Evolutionary conservation across 2,329 filamentous ascomycete genomes (phyloP).

Genomic region (Amphichorda felina): DNA sequence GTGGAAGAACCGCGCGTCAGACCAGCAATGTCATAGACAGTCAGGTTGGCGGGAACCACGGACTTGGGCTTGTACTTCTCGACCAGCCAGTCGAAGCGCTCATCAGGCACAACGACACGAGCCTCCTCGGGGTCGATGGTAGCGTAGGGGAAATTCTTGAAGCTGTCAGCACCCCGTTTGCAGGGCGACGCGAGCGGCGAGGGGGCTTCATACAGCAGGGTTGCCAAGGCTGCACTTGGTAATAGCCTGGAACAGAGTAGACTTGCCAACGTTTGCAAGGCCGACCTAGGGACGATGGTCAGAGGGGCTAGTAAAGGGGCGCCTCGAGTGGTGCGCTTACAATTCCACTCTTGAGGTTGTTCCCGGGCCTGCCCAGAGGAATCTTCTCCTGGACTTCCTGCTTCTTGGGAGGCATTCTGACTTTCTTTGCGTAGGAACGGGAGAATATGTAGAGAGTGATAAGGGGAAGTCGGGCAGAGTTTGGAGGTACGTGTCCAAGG

Average conservation of each 20-base stretch:
- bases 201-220: slow-evolving; percentile 61
- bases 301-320: slow-evolving; percentile 4
- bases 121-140: slow-evolving; percentile 99
- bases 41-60: slow-evolving; percentile 90
- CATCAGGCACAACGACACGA: slow-evolving; percentile 92
- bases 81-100: slow-evolving; percentile 89
- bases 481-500: slow-evolving; percentile 31
- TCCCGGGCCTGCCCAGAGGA: slow-evolving; percentile 87
- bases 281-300: slow-evolving; percentile 56
- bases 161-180: slow-evolving; percentile 27
- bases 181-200: slow-evolving; percentile 17
- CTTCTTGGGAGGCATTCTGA: slow-evolving; percentile 97
- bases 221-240: slow-evolving; percentile 96
- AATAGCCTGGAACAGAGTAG: slow-evolving; percentile 98
- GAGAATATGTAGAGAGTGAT: slow-evolving; percentile 30
- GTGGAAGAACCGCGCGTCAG: slow-evolving; percentile 92
- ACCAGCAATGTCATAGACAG: slow-evolving; percentile 97
- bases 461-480: slow-evolving; percentile 33
- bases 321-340: slow-evolving; percentile 32
- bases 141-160: slow-evolving; percentile 91
- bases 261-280: slow-evolving; percentile 98
- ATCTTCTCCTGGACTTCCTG: slow-evolving; percentile 86
- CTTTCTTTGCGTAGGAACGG: slow-evolving; percentile 39
- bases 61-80: slow-evolving; percentile 98
- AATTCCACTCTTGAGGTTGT: slow-evolving; percentile 99